phyloP scores from a whole-genome alignment of 1,139 yeast species.

The Trichomonascaceae sp. region DNA sequence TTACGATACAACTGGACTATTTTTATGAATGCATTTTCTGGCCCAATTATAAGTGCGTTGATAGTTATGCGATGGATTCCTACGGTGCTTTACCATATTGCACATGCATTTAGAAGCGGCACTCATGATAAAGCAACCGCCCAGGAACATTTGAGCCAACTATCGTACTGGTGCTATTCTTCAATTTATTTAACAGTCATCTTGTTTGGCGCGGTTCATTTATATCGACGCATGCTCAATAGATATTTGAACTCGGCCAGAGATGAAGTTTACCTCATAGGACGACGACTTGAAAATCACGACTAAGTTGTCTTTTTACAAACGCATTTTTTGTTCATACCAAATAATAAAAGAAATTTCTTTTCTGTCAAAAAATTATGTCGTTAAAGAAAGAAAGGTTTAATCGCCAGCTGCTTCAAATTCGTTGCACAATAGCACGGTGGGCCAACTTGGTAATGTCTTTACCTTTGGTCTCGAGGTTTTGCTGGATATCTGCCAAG shows the following conservation, averaged over 20 bases:
- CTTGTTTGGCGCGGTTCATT: not conserved
- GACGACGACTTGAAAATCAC: slow-evolving; percentile 31
- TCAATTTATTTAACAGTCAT: not conserved
- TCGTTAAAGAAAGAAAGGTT: not conserved
- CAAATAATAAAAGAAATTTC: not conserved
- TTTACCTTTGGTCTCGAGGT: not conserved
- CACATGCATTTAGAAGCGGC: not conserved
- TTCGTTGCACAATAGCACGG: not conserved
- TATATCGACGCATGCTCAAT: slow-evolving; percentile 3
- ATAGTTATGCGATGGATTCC: slow-evolving; percentile 2
- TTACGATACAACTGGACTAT: slow-evolving; percentile 13
- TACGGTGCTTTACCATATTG: slow-evolving; percentile 1
- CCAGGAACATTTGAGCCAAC: not conserved
- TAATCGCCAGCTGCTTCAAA: not conserved
- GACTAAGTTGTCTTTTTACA: not conserved
- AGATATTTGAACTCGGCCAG: slow-evolving; percentile 19
- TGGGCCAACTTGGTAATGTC: not conserved
- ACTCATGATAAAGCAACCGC: not conserved
- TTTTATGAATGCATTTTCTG: slow-evolving; percentile 12
- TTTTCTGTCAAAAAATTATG: not conserved
- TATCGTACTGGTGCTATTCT: not conserved
- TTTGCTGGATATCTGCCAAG: not conserved
- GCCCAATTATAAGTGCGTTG: slow-evolving; percentile 4
- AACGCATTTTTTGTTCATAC: not conserved
- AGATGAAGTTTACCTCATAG: slow-evolving; percentile 32